Evolutionary conservation across 176 grass and related monocot species (phyloP).

Genomic region (Canna indica): DNA sequence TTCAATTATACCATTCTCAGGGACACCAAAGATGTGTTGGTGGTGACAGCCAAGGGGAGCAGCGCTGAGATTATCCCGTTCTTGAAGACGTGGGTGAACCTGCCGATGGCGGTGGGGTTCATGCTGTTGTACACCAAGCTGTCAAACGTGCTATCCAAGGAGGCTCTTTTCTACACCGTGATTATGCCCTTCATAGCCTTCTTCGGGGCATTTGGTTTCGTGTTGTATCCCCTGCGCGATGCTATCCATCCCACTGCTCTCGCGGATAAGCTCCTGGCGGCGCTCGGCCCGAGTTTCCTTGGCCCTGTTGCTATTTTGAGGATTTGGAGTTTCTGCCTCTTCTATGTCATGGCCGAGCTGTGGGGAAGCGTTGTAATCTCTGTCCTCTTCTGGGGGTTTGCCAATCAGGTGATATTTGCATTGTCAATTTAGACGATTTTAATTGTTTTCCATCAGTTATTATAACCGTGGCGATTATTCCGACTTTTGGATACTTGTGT

Average conservation of each 20-base stretch:
- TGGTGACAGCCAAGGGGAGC: constrained; percentile 94
- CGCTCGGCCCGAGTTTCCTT: constrained; percentile 71
- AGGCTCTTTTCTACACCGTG: constrained; percentile 90
- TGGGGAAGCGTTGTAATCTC: constrained; percentile 98
- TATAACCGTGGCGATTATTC: too few relatives aligned
- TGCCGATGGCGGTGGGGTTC: constrained; percentile 95
- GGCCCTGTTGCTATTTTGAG: constrained; percentile 74
- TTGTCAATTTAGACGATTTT: background rate
- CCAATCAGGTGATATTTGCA: constrained; percentile 57
- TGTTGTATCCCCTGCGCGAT: constrained; percentile 76
- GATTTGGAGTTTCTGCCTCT: constrained; percentile 96
- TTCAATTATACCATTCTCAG: constrained; percentile 99
- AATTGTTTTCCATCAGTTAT: background rate
- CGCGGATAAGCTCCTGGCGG: constrained; percentile 48
- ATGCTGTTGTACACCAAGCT: constrained; percentile 98
- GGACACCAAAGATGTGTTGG: constrained; percentile 94
- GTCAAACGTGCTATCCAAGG: constrained; percentile 70
- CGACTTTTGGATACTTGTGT: background rate
- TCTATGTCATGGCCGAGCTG: constrained; percentile 96
- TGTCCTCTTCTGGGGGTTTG: constrained; percentile 93
- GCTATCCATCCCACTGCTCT: constrained; percentile 79
- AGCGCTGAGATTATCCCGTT: constrained; percentile 99
- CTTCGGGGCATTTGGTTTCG: constrained; percentile 64
- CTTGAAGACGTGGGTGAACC: constrained; percentile 98
- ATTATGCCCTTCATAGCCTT: constrained; percentile 96